Base-by-base conservation (phyloP, 2,329 filamentous ascomycete genomes). In the Diaporthe citriasiana region DNA sequence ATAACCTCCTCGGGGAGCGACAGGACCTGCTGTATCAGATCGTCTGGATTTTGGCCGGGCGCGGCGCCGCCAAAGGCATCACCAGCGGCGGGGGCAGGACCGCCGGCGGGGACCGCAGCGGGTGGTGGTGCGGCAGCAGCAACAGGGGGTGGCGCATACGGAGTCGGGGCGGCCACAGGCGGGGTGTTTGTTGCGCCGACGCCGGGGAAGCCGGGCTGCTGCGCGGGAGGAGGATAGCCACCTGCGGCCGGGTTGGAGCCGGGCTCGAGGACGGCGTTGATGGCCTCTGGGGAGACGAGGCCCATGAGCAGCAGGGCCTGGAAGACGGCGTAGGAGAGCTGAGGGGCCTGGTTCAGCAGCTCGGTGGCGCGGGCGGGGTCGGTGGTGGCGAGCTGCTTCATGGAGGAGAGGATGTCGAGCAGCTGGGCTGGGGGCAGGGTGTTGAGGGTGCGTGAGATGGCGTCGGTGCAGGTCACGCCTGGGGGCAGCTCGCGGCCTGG, bases 291-390 rank as follows among this genome's bases (percentile, higher is more conserved):
- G 73, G 97, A 96, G 72, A 98, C 95, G 13, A 98, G 91, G 59
- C 95, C 95, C 90, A 98, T 97, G 50, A 98, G 90, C 2, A 98
- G 90, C 13, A 98, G 89, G 33, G 95, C 94, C 84, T 98, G 96
- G 85, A 98, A 98, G 77, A 98, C 93, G 73, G 97, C 97, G 80
- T 97, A 98, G 6, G 94, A 92, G 57, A 99, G 91, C 84, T 99
- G 97, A 0, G 97, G 97, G 1, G 95, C 95, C 85, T 96, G 93
- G 76, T 93, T 89, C 55, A 99, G 90, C 53, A 98, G 91, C 80
- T 97, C 94, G 0, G 93, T 95, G 4, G 95, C 95, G 80, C 95
- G 93, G 27, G 89, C 88, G 2, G 96, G 95, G 78, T 98, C 95
- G 33, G 89, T 90, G 68, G 91, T 90, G n/a, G 94, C 94, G 17